phyloP scores from a whole-genome alignment of 331 rosid species.

The Malus hybrid region DNA sequence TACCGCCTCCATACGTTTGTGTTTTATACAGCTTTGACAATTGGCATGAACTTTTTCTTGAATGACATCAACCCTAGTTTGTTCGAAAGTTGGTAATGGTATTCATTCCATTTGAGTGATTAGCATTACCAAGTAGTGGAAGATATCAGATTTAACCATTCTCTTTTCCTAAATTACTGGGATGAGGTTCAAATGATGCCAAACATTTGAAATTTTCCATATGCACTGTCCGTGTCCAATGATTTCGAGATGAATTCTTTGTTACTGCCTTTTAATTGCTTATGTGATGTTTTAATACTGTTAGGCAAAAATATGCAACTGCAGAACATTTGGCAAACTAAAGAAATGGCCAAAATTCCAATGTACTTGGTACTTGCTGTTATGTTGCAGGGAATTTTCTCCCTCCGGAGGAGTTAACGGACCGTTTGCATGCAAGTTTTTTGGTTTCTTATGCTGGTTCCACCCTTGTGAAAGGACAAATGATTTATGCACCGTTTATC shows the following conservation, averaged over 20 bases:
- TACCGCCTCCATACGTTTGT: not conserved
- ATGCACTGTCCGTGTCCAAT: not conserved
- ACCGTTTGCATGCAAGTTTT: too few species aligned
- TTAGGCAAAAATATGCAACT: not conserved
- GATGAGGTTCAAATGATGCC: not conserved
- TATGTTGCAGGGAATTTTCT: not conserved
- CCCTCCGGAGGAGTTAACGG: too few species aligned
- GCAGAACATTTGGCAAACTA: too few species aligned
- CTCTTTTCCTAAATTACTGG: not conserved
- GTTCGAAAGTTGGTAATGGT: not conserved
- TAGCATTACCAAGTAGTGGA: not conserved
- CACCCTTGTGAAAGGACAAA: not conserved
- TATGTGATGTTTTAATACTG: not conserved
- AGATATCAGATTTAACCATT: not conserved
- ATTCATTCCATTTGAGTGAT: not conserved
- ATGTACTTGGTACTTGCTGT: not conserved
- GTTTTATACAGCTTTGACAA: not conserved
- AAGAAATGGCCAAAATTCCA: too few species aligned
- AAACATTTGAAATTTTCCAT: not conserved
- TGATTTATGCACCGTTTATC: too few species aligned
- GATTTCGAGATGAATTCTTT: not conserved
- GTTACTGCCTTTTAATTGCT: not conserved
- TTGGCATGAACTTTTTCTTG: not conserved
- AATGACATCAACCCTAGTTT: not conserved
- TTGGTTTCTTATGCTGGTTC: not conserved